These are phyloP conservation scores for Aspergillus phoenicis DNA, from an alignment of 2,329 filamentous ascomycete species.

Conservation along the genomic window DNA sequence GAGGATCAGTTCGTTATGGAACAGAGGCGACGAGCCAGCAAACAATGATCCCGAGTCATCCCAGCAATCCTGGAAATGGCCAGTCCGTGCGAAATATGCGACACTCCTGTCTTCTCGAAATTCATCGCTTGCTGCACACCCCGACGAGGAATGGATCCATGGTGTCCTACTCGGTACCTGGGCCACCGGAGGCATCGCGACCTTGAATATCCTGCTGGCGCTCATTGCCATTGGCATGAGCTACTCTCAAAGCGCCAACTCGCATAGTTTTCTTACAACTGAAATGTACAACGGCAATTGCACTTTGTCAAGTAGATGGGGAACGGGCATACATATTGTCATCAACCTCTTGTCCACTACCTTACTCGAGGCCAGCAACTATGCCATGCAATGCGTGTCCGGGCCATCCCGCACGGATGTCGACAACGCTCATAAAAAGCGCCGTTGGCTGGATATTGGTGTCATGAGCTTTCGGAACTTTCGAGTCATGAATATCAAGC, in stretches of 20 bases:
- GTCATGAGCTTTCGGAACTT: conserved; percentile 38
- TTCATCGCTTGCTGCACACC: no score
- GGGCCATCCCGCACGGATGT: conserved; percentile 55
- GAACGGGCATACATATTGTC: conserved; percentile 43
- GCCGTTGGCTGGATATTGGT: conserved; percentile 51
- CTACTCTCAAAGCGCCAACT: neutral
- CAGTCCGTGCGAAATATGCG: no score
- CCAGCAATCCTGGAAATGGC: no score
- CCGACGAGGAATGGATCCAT: conserved; percentile 15
- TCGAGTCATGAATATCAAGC: conserved; percentile 33
- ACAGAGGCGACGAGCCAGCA: no score
- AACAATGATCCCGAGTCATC: no score
- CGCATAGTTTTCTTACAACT: neutral
- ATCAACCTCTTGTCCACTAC: conserved; percentile 53
- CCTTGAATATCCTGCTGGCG: conserved; percentile 15
- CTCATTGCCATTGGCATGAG: conserved; percentile 13
- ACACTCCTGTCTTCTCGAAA: no score
- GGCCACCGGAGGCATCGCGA: conserved; percentile 1
- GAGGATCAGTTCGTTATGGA: no score
- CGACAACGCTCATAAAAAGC: conserved; percentile 49
- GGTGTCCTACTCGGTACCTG: conserved; percentile 12
- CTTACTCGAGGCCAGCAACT: conserved; percentile 53
- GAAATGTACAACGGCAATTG: conserved; percentile 18
- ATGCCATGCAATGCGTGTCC: conserved; percentile 55
- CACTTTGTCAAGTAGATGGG: conserved; percentile 13